Base-by-base conservation (phyloP, 2,329 filamentous ascomycete species). In the Neonectria sp. region DNA sequence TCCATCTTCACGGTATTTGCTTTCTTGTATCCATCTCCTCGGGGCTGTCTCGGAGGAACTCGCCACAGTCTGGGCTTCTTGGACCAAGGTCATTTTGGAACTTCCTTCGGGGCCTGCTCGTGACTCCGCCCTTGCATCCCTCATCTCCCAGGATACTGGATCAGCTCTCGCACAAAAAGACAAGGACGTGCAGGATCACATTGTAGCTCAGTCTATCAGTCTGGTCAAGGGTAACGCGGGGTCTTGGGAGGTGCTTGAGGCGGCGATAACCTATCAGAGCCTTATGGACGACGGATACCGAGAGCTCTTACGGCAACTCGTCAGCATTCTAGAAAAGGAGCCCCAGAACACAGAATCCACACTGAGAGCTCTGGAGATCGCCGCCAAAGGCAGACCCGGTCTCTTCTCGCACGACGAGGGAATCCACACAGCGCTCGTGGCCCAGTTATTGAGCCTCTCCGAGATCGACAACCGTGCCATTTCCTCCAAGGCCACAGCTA, bases 1-100 rank as follows among this genome's bases (percentile, higher is more conserved):
- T 0, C 89, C 92, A 0, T 95, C 94, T 1, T 88, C 89, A 0
- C 80, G 87, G 2, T 87, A 91, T 57, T 79, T 97, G 0, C 82
- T 95, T 8, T 88, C 90, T 0, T 89, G 90, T 12, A 82, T 97
- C 0, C 86, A 90, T 55, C 79, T 86, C 1, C 82, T 91, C 46
- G 85, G 86, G 1, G 77, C 82, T 33, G 81, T 83, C 17, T 79
- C 79, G 0, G 71, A 73, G 0, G 74, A 78, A 0, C 87, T 86
- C 58, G 75, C 78, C 11, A 68, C 71, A 1, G 78, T 85, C 1
- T 90, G 87, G 86, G 79, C 76, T 27, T 72, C 78, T 0, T 85
- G 87, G 74, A 75, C 85, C 0, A 75, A 81, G 6, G 77, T 79
- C 2, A 76, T 88, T 3, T 73, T 89, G 25, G 70, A 76, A 5